phyloP scores from a whole-genome alignment of 805 yeast species.

The Danielia reshetovae region DNA sequence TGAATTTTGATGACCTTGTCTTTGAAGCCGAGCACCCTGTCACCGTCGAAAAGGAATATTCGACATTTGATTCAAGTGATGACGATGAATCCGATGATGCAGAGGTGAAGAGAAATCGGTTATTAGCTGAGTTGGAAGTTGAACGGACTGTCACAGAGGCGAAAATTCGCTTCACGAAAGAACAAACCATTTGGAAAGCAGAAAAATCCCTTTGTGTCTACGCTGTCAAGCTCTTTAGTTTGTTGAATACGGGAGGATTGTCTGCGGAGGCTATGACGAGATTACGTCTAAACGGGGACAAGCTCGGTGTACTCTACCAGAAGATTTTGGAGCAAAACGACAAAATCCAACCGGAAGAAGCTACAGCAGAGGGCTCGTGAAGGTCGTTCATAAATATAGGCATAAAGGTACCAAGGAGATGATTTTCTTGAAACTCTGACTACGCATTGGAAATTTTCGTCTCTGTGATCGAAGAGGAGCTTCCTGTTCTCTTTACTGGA shows the following conservation, averaged over 20 bases:
- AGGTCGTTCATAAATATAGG: too few species aligned
- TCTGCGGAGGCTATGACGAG: constrained; percentile 24
- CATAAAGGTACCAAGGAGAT: too few species aligned
- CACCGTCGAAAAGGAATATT: not conserved
- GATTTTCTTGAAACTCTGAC: too few species aligned
- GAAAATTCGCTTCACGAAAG: not conserved
- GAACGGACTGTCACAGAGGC: not conserved
- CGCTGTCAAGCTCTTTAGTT: constrained; percentile 35
- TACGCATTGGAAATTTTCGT: too few species aligned
- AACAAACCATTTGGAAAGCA: constrained; percentile 26
- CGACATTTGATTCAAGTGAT: constrained; percentile 1
- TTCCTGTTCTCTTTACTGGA: too few species aligned
- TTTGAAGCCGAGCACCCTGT: constrained; percentile 1
- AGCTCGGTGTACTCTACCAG: constrained; percentile 30
- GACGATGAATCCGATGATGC: not conserved
- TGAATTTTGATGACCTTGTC: constrained; percentile 28
- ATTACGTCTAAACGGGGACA: constrained; percentile 31
- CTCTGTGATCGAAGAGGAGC: too few species aligned
- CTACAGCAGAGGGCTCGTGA: too few species aligned
- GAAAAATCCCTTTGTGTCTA: constrained; percentile 42
- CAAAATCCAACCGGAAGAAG: not conserved
- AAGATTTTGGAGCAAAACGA: constrained; percentile 21
- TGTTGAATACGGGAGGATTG: constrained; percentile 32
- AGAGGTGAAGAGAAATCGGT: not conserved
- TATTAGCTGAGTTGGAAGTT: not conserved